These are phyloP conservation scores for Linnemannia schmuckeri DNA, from an alignment of 192 early-diverging fungal genomes.

Conservation along the genomic window DNA sequence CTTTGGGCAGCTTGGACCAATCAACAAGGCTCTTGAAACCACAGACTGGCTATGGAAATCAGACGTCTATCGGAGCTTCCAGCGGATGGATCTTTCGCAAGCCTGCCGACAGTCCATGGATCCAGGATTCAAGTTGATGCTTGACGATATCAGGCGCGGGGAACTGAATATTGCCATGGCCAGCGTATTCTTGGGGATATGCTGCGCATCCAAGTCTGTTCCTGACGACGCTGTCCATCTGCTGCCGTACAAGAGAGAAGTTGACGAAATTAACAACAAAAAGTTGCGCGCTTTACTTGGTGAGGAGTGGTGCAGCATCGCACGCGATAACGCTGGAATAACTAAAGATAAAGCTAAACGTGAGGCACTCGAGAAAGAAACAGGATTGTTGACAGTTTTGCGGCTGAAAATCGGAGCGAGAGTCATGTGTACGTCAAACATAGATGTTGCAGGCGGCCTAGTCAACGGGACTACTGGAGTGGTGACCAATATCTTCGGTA, in stretches of 20 bases:
- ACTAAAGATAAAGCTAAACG: not conserved
- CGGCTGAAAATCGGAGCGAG: constrained; percentile 15
- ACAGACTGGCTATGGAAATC: constrained; percentile 34
- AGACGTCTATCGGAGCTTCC: constrained; percentile 10
- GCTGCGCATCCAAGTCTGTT: not conserved
- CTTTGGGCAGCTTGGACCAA: constrained; percentile 24
- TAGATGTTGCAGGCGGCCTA: constrained; percentile 10
- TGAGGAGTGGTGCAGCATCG: constrained; percentile 1
- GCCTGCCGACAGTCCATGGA: constrained; percentile 20
- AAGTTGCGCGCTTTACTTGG: not conserved
- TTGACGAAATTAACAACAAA: not conserved
- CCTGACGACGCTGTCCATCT: constrained; percentile 14
- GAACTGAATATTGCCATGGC: not conserved
- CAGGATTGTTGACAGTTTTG: not conserved
- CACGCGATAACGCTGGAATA: not conserved
- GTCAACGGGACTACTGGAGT: constrained; percentile 21
- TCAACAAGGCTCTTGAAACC: constrained; percentile 13
- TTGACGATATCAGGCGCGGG: constrained; percentile 10
- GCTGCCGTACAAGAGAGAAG: not conserved
- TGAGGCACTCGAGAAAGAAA: constrained; percentile 2
- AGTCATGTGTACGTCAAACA: constrained; percentile 27
- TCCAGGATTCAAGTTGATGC: constrained; percentile 12
- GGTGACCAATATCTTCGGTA: not conserved
- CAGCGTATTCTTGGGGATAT: not conserved
- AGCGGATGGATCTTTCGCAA: constrained; percentile 10